Percentiles rank a stretch among this genome's conserved stretches.
Conservation (phyloP, 108 stramenopile genomes). For the Cyclostephanos tholiformis region DNA sequence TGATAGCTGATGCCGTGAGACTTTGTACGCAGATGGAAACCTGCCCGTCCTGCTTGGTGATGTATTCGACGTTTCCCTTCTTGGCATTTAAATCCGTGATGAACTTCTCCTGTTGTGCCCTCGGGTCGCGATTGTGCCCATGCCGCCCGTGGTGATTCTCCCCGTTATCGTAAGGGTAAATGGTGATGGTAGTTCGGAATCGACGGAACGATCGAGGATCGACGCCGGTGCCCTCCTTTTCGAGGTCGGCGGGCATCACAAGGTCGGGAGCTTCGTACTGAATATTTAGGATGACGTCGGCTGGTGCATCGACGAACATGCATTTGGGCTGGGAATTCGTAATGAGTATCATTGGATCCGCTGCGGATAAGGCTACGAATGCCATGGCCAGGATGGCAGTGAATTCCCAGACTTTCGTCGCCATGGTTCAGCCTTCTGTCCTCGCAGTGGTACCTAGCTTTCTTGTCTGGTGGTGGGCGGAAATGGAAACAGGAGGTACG, state of each 20-base stretch:
- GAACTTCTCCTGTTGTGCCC: conserved; percentile 18
- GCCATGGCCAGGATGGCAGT: conserved; percentile 14
- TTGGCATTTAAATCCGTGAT: conserved; percentile 44
- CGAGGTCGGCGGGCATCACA: conserved; percentile 33
- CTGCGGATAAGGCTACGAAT: conserved; percentile 13
- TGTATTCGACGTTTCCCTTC: conserved; percentile 45
- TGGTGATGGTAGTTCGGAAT: conserved; percentile 41
- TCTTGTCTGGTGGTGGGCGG: too few relatives aligned
- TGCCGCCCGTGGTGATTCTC: conserved; percentile 33
- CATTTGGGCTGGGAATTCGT: conserved; percentile 57
- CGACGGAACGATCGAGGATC: conserved; percentile 36
- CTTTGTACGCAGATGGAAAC: conserved; percentile 51
- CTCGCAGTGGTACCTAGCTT: too few relatives aligned
- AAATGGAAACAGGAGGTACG: too few relatives aligned
- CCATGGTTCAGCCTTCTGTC: conserved; percentile 20
- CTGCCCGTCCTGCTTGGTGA: conserved; percentile 47
- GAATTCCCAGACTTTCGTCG: conserved; percentile 2
- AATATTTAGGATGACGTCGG: conserved; percentile 54
- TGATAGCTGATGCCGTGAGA: conserved; percentile 36
- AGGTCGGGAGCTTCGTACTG: conserved; percentile 64
- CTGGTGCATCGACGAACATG: conserved; percentile 54
- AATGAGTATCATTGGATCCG: conserved; percentile 51
- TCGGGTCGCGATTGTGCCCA: not conserved
- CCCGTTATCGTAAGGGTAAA: conserved; percentile 31
- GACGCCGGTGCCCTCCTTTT: conserved; percentile 31